A percentile compares a stretch with the other conserved stretches of the same genome.
These are phyloP conservation scores for Setaria viridis DNA, from an alignment of 202 grass and related monocot species.

Conservation along the genomic window DNA sequence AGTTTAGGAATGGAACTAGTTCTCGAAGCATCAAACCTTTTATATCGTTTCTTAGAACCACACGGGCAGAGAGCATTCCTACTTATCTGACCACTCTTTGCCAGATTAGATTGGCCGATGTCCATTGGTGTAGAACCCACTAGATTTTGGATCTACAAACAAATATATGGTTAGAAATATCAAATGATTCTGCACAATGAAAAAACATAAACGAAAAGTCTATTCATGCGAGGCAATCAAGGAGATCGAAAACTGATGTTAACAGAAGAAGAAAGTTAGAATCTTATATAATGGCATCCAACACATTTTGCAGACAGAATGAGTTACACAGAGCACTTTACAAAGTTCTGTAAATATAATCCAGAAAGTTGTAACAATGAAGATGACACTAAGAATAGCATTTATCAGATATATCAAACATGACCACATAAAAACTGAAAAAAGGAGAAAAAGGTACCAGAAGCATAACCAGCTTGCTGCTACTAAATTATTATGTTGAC, in stretches of 20 bases:
- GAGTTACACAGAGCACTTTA: not conserved
- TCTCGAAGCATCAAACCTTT: slow-evolving; percentile 63
- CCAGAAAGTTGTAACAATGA: not conserved
- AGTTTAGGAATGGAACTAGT: slow-evolving; percentile 4
- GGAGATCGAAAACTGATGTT: not conserved
- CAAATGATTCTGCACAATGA: slow-evolving; percentile 10
- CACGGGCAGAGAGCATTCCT: slow-evolving; percentile 91
- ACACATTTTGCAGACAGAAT: not conserved
- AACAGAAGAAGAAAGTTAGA: not conserved
- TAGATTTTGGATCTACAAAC: slow-evolving; percentile 83
- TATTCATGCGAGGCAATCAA: not conserved
- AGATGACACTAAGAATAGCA: not conserved
- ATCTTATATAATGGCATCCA: slow-evolving; percentile 21
- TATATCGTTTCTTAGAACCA: slow-evolving; percentile 87
- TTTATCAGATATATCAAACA: slow-evolving; percentile 28
- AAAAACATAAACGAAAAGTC: not conserved
- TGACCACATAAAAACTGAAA: not conserved
- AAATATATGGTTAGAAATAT: not conserved
- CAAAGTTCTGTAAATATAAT: not conserved
- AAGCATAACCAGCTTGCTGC: not conserved
- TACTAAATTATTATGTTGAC: slow-evolving; percentile 6
- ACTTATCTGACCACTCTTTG: slow-evolving; percentile 87
- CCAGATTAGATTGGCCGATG: slow-evolving; percentile 63
- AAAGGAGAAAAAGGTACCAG: not conserved
- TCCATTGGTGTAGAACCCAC: slow-evolving; percentile 83